These are phyloP conservation scores for Enterospora canceri DNA, from an alignment of 371 early-diverging fungal genomes.

Conservation along the genomic window DNA sequence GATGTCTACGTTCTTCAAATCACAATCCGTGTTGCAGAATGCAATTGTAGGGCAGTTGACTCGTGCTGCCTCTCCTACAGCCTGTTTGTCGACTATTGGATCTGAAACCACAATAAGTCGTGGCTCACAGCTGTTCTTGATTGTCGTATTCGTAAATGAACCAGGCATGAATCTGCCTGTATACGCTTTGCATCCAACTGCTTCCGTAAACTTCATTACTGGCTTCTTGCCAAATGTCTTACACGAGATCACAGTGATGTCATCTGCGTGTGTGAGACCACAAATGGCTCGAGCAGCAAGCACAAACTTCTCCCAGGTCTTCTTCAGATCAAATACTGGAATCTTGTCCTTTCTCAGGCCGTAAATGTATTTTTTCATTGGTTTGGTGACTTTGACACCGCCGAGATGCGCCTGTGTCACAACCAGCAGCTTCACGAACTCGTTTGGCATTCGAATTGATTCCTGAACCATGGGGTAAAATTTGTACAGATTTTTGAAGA, in stretches of 20 bases:
- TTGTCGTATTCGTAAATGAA: constrained; percentile 97
- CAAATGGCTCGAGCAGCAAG: constrained; percentile 86
- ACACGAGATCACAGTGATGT: constrained; percentile 80
- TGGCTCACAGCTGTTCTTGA: constrained; percentile 91
- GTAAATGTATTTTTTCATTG: constrained; percentile 49
- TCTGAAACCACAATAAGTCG: constrained; percentile 88
- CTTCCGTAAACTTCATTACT: constrained; percentile 85
- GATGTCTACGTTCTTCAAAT: constrained; percentile 79
- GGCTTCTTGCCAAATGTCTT: constrained; percentile 93
- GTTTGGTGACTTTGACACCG: constrained; percentile 45
- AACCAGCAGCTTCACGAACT: constrained; percentile 49
- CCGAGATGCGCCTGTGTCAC: constrained; percentile 53
- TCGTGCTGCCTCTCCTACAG: constrained; percentile 88
- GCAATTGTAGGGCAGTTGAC: constrained; percentile 98
- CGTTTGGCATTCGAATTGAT: constrained; percentile 48
- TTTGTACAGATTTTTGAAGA: constrained; percentile 19
- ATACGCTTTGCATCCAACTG: constrained; percentile 84
- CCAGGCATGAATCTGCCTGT: constrained; percentile 99
- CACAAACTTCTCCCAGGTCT: constrained; percentile 96
- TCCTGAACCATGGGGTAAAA: constrained; percentile 3
- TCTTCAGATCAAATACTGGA: constrained; percentile 80
- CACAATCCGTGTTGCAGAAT: constrained; percentile 86
- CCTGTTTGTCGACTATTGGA: constrained; percentile 89
- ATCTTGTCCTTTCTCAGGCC: constrained; percentile 49
- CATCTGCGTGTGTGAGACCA: constrained; percentile 78